phyloP scores from a whole-genome alignment of 192 early-diverging fungal species.

The Paraglomus brasilianum region DNA sequence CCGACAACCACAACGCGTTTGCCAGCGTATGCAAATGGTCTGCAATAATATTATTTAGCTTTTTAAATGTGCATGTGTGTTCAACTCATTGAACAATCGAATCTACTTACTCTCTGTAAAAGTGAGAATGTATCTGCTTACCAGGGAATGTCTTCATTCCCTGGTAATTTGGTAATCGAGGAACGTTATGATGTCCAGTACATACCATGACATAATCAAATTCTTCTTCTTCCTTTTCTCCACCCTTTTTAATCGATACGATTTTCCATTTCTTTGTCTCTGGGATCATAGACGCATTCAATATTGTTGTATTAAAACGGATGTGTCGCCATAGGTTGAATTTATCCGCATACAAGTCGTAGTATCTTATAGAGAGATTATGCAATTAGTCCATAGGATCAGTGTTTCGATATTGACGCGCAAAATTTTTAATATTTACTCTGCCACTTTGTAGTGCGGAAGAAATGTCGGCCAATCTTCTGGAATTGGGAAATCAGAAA shows the following conservation, averaged over 20 bases:
- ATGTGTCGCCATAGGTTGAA: constrained; percentile 53
- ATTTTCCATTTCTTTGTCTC: constrained; percentile 32
- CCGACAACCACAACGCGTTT: constrained; percentile 58
- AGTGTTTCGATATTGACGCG: too few relatives aligned
- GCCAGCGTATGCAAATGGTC: constrained; percentile 48
- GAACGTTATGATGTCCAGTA: constrained; percentile 58
- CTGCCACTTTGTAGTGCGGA: constrained; percentile 44
- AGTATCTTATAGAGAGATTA: too few relatives aligned
- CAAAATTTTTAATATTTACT: constrained; percentile 34
- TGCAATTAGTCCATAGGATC: too few relatives aligned
- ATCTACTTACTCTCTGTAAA: constrained; percentile 49
- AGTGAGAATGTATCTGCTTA: constrained; percentile 54
- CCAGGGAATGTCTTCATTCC: constrained; percentile 55
- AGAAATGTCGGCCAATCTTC: constrained; percentile 58
- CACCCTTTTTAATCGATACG: neutral
- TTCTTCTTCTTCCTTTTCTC: constrained; percentile 42
- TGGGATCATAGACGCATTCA: constrained; percentile 44
- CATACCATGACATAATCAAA: constrained; percentile 66
- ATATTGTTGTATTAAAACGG: constrained; percentile 51
- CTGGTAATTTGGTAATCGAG: constrained; percentile 51
- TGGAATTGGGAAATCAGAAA: constrained; percentile 60
- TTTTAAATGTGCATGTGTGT: neutral
- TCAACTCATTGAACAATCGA: too few relatives aligned
- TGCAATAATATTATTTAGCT: constrained; percentile 21
- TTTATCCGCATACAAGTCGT: constrained; percentile 49